Base-by-base conservation (phyloP, 129 eudicot genomes). In the Centrapalus pauciflorus region DNA sequence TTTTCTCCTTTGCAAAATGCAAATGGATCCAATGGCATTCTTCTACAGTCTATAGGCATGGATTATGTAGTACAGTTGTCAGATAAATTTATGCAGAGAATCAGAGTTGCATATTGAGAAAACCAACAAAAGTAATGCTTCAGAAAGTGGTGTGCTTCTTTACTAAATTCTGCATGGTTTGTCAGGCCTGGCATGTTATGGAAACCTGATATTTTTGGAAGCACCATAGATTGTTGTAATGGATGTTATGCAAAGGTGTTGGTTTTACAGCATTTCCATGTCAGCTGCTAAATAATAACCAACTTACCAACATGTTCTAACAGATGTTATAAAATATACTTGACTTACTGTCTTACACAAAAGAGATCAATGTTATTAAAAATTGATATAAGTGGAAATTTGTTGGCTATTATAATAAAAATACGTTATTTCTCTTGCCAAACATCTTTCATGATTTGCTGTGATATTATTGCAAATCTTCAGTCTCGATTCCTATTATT, bases 131-230 rank as follows among this genome's bases (percentile, higher is more conserved):
- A 67, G 46, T 66, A 68, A 8, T 25, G 26, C 32, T 24, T 25
- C 38, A 19, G 5, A 37, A 35, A 20, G 67, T 52, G 38, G 78
- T 32, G 54, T 57, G 61, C 73, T 30, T 65, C n/a, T n/a, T 54
- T 30, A 20, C 33, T 4, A 38, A 67, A 54, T 46, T 7, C 27
- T 55, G 27, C 57, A 74, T 55, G 38, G 38, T 45, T 55, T 65
- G 48, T 59, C 48, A 64, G 38, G 38, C 32, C 41, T 65, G 48
- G 67, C 48, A 64, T 55, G 48, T 59, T 40, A 54, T 8, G 1
- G 21, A 29, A 64, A 55, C 65, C 20, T 56, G 48, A 41, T 40
- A 30, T 43, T 21, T 64, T 21, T 64, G 40, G 65, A 56, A 52
- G 68, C 28, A 23, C 26, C 48, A 48, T 9, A 32, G 38, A n/a